Base-by-base conservation (phyloP, 169 alveolate species). In the Plasmodium knowlesi region DNA sequence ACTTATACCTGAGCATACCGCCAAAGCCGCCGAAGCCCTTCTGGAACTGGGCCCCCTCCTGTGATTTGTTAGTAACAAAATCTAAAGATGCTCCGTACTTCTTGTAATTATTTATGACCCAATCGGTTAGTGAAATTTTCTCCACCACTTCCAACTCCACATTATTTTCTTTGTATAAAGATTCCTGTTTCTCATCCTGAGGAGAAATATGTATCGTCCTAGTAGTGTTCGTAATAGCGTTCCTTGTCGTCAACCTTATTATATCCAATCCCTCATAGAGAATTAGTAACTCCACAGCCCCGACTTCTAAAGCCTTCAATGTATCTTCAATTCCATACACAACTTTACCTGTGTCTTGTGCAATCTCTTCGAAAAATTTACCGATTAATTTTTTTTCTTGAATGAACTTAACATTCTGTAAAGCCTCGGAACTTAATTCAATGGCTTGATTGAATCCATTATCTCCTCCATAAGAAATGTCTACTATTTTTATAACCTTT, bases 11-110 rank as follows among this genome's bases (percentile, higher is more conserved):
- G 79, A 99, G 97, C 96, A 99, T 97, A 28, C 99, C 99, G 22
- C 99, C 99, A 72, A 99, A 98, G 32, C 99, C 99, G 16, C 99
- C 99, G 95, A 99, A 99, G 50, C 99, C 99, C 92, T 98, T 98
- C 83, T 98, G 99, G 88, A 99, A 99, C 96, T 99, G 99, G 67
- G 98, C 98, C 16, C 99, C 99, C 96, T 99, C 99, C 92, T 98
- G 99, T 34, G 99, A 98, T 95, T 98, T 98, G 94, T 98, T 99
- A 50, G 99, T 98, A 81, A 99, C 99, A 78, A 99, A 98, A 89
- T 99, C 99, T 53, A 99, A 92, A 43, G 97, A 96, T 50, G 99
- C 98, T 10, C 99, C 99, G 96, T 95, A 98, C 94, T 97, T 98
- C 94, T 97, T 96, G 96, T 98, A 99, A 95, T 99, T 98, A 84